Evolutionary conservation across 2,329 filamentous ascomycete genomes (phyloP).

Genomic region (Alternaria sp.): DNA sequence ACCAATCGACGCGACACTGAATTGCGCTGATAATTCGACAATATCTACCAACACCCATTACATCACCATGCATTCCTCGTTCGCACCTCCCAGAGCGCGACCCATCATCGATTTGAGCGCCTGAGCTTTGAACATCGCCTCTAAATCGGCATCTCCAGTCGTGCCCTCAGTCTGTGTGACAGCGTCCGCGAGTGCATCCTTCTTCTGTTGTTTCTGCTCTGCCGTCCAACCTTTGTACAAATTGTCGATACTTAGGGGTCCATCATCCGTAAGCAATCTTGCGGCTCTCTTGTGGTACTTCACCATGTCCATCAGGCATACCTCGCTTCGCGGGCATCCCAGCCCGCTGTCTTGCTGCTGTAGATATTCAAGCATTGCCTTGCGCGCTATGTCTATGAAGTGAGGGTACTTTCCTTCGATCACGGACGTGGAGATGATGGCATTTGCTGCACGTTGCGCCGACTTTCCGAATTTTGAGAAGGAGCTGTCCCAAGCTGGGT

Average conservation of each 20-base stretch:
- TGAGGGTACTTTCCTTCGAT: background rate
- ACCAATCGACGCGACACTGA: no score
- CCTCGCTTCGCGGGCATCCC: background rate
- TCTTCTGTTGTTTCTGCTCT: no score
- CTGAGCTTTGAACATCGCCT: no score
- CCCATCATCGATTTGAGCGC: no score
- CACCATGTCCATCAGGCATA: background rate
- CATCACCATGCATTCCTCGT: background rate
- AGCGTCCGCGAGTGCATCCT: background rate
- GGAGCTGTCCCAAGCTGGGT: background rate
- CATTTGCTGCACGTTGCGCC: background rate
- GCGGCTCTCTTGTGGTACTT: background rate
- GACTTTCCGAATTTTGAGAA: background rate
- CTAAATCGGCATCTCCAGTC: no score
- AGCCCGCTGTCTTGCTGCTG: background rate
- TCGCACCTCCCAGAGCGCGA: no score
- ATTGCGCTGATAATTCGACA: background rate
- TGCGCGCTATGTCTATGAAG: background rate
- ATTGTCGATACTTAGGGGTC: background rate
- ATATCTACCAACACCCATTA: background rate
- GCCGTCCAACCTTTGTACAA: background rate
- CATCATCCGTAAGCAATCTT: background rate
- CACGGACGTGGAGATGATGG: background rate
- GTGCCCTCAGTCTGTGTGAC: background rate
- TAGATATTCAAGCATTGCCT: background rate